phyloP scores from a whole-genome alignment of 2,329 filamentous ascomycete species.

The Pestalotiopsis sp. region DNA sequence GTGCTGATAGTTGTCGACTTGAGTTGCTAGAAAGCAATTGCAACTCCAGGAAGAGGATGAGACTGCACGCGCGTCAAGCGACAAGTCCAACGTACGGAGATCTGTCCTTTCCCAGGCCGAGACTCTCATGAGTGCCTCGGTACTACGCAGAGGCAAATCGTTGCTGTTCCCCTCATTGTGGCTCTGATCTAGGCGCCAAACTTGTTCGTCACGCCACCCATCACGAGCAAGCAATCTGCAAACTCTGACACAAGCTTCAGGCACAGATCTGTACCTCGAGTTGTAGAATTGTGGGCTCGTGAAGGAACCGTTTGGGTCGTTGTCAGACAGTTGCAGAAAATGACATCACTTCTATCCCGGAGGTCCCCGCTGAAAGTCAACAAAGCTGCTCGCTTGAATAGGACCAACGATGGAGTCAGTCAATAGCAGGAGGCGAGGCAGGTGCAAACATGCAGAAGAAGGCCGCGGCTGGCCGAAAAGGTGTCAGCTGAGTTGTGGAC shows the following conservation, averaged over 20 bases:
- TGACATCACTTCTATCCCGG: neutral
- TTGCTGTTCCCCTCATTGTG: too few relatives aligned
- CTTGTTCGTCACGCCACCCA: too few relatives aligned
- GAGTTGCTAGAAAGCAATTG: too few relatives aligned
- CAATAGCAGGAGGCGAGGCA: neutral
- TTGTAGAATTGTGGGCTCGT: neutral
- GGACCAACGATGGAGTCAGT: neutral
- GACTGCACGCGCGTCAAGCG: too few relatives aligned
- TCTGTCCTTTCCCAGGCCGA: too few relatives aligned
- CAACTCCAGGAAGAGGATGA: too few relatives aligned
- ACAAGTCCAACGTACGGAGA: too few relatives aligned
- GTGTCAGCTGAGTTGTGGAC: neutral
- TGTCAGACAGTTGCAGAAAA: neutral
- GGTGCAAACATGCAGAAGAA: neutral
- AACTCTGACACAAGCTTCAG: neutral
- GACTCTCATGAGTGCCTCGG: too few relatives aligned
- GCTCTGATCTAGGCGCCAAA: too few relatives aligned
- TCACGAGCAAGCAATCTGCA: too few relatives aligned
- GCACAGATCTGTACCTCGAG: neutral
- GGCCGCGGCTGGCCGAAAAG: neutral
- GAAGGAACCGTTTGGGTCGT: neutral
- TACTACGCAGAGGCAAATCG: too few relatives aligned
- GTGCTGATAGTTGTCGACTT: too few relatives aligned
- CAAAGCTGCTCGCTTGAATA: neutral
- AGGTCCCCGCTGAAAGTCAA: neutral